These are phyloP conservation scores for Phytophthora idaei DNA, from an alignment of 352 stramenopile genomes.

Conservation along the genomic window DNA sequence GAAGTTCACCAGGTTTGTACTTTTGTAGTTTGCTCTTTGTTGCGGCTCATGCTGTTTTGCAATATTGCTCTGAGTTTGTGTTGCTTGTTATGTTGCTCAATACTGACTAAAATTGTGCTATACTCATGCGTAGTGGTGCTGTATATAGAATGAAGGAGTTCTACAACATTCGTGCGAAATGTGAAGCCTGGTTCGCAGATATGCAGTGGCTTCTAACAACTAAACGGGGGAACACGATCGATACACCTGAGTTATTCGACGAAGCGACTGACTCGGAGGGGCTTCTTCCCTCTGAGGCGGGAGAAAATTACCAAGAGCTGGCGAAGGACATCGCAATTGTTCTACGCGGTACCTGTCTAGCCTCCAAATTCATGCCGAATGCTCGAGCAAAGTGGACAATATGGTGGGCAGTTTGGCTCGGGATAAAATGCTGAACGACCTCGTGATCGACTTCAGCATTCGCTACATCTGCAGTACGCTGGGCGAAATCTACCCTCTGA, in stretches of 20 bases:
- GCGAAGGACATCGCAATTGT: neutral
- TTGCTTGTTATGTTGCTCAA: neutral
- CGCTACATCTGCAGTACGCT: constrained; percentile 2
- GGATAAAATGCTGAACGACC: constrained; percentile 4
- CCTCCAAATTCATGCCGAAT: neutral
- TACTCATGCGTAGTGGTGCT: neutral
- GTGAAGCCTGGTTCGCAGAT: neutral
- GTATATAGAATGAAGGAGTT: neutral
- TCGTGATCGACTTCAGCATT: constrained; percentile 7
- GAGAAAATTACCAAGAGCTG: neutral
- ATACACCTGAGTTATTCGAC: neutral
- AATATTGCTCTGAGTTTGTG: neutral
- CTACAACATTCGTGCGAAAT: neutral
- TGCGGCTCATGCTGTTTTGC: neutral
- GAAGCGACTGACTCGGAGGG: neutral
- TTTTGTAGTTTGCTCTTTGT: too few species aligned
- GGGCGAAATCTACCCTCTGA: constrained; percentile 1
- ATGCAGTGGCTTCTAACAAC: neutral
- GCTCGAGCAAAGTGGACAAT: neutral
- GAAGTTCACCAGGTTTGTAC: neutral
- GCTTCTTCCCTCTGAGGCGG: neutral
- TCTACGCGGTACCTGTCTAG: neutral
- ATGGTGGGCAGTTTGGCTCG: neutral
- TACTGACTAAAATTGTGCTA: neutral
- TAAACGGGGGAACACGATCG: neutral